Conservation (phyloP, 305 asterid species). For the Solanum hybrid region DNA sequence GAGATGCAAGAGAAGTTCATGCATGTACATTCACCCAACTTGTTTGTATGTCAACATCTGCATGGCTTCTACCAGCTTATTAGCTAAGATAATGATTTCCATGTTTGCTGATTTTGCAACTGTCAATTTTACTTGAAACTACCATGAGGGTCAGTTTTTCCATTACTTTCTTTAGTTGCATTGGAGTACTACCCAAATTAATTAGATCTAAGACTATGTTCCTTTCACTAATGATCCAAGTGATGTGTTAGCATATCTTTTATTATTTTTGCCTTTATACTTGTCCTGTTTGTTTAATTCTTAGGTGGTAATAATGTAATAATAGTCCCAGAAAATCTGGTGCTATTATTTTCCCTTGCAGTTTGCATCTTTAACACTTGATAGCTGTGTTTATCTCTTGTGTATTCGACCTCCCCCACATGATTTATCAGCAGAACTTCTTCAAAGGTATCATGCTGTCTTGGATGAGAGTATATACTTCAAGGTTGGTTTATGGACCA, state of each 20-base stretch:
- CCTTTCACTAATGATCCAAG: background rate
- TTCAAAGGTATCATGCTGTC: constrained; percentile 6
- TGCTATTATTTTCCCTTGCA: background rate
- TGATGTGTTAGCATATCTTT: background rate
- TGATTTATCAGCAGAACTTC: constrained; percentile 6
- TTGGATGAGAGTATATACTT: constrained; percentile 9
- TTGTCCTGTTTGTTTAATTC: background rate
- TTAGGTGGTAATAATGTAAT: background rate
- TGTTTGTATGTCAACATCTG: background rate
- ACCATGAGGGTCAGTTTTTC: background rate
- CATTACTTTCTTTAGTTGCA: background rate
- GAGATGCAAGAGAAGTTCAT: background rate
- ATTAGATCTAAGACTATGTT: background rate
- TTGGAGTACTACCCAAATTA: background rate
- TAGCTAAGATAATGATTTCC: background rate
- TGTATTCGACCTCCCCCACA: constrained; percentile 7
- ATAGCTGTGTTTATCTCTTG: constrained; percentile 16
- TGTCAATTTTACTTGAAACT: background rate
- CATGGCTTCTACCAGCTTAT: background rate
- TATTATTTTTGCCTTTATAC: background rate
- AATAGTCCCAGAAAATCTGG: background rate
- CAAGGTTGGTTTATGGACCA: constrained; percentile 6
- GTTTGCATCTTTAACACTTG: constrained; percentile 2
- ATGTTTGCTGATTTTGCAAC: background rate
- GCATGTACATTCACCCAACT: background rate